Evolutionary conservation across 1,139 yeast species (phyloP), one percentile per base, ranked within the genome.

Genomic region (Suzukiozyma palmioleophila): DNA sequence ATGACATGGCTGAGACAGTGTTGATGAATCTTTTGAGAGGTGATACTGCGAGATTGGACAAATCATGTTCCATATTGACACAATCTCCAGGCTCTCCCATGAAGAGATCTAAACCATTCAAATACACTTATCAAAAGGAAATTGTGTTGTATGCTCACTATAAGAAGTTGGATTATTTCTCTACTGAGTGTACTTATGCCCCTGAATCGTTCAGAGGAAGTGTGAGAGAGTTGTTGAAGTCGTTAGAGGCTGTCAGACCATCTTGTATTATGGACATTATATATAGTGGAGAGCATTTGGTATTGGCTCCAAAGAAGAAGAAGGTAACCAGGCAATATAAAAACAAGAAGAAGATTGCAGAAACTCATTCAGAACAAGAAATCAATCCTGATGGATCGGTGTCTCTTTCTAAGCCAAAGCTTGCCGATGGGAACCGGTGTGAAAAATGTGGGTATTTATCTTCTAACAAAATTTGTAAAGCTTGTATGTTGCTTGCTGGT

Each of bases 201-300:
- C 97, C 98, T 1, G 98, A 94, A 59, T 97, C 99, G 0, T 94
- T 94, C 56, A 71, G 99, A 50, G 98, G 99, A 9, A 94, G 98
- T 0, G 97, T 98, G 0, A 75, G 99, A 53, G 92, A 89, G 42
- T 70, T 92, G 30, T 79, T 94, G 68, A 92, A 92, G 60, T 86
- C 89, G 44, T 66, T 94, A 41, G 98, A 92, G 56, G 79, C 95
- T 2, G 81, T 90, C 1, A 73, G 97, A 51, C 97, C 98, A 4
- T 83, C 95, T 24, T 85, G 97, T 54, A 92, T 94, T 43, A 80
- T 92, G 62, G 98, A 94, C 63, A 87, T 92, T 41, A 94, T 94
- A 32, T 84, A 86, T 51, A 85, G 96, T 50, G 98, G 99, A 31
- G 98, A 94, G 59, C 84, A 82, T 49, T 78, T 92, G 51, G 81